phyloP scores from a whole-genome alignment of 2,329 filamentous ascomycete genomes.

The Verruconis gallopava region DNA sequence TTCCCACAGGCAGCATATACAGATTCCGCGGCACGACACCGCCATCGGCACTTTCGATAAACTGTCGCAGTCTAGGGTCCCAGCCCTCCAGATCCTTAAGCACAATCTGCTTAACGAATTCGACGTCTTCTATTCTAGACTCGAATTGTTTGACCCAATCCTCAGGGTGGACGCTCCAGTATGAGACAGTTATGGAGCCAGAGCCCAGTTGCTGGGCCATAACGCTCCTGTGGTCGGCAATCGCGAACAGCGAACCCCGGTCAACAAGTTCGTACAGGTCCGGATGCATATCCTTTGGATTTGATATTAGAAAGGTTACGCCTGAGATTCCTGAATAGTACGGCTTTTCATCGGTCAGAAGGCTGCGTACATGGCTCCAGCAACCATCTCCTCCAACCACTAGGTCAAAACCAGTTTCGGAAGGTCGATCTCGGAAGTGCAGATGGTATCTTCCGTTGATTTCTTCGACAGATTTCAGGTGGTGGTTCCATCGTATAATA shows the following conservation, averaged over 20 bases:
- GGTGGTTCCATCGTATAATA: conserved; percentile 22
- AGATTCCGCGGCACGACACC: conserved; percentile 31
- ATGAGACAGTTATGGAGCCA: conserved; percentile 5
- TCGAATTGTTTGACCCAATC: conserved; percentile 6
- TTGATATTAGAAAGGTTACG: neutral
- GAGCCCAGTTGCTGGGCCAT: conserved; percentile 9
- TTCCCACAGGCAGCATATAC: conserved; percentile 40
- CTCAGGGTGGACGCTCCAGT: conserved; percentile 1
- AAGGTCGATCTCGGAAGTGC: neutral
- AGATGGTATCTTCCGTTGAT: neutral
- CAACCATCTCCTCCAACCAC: conserved; percentile 38
- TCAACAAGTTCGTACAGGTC: conserved; percentile 6
- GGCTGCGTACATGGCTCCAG: conserved; percentile 27
- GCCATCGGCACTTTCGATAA: conserved; percentile 19
- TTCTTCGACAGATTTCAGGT: conserved; percentile 12
- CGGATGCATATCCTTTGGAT: conserved; percentile 1
- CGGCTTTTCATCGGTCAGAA: conserved; percentile 22
- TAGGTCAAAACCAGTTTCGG: conserved; percentile 26
- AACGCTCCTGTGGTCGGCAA: conserved; percentile 1
- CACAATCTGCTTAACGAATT: neutral
- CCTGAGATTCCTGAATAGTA: conserved; percentile 28
- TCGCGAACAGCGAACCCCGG: conserved; percentile 6
- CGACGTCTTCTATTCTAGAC: neutral
- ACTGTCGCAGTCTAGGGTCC: neutral
- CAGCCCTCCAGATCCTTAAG: conserved; percentile 3